These are phyloP conservation scores for Botrytis byssoidea DNA, from an alignment of 2,329 filamentous ascomycete species.

Conservation along the genomic window DNA sequence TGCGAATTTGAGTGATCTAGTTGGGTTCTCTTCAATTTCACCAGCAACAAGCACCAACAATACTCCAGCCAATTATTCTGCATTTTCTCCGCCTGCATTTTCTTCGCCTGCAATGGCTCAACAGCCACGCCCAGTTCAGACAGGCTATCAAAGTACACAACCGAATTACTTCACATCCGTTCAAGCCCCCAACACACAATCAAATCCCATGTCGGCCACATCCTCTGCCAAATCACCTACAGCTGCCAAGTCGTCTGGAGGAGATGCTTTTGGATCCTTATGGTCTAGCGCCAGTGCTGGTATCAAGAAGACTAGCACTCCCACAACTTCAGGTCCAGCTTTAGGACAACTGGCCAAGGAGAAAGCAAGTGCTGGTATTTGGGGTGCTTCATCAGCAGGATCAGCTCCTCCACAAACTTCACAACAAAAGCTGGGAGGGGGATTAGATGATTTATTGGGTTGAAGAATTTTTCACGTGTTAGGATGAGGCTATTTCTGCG, in stretches of 20 bases:
- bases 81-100: constrained; percentile 60
- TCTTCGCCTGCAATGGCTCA: constrained; percentile 47
- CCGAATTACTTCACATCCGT: constrained; percentile 97
- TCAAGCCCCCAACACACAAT: constrained; percentile 44
- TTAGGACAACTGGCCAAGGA: constrained; percentile 97
- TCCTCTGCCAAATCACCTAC: constrained; percentile 50
- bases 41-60: constrained; percentile 61
- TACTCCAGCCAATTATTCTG: constrained; percentile 61
- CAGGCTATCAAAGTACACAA: constrained; percentile 70
- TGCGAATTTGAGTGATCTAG: constrained; percentile 75
- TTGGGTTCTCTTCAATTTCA: constrained; percentile 77
- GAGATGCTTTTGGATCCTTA: constrained; percentile 86
- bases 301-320: constrained; percentile 69
- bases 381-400: constrained; percentile 66
- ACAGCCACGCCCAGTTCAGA: constrained; percentile 48
- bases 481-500: not conserved
- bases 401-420: constrained; percentile 25
- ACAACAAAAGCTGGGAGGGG: constrained; percentile 40
- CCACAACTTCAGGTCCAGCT: constrained; percentile 66
- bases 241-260: constrained; percentile 57
- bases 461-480: constrained; percentile 28
- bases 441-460: constrained; percentile 48
- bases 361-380: constrained; percentile 91
- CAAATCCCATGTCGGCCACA: constrained; percentile 32
- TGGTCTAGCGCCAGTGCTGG: constrained; percentile 70